These are phyloP conservation scores for Pseudisothecium myosuroides DNA, from an alignment of 225 moss, liverwort and hornwort species.

Conservation along the genomic window DNA sequence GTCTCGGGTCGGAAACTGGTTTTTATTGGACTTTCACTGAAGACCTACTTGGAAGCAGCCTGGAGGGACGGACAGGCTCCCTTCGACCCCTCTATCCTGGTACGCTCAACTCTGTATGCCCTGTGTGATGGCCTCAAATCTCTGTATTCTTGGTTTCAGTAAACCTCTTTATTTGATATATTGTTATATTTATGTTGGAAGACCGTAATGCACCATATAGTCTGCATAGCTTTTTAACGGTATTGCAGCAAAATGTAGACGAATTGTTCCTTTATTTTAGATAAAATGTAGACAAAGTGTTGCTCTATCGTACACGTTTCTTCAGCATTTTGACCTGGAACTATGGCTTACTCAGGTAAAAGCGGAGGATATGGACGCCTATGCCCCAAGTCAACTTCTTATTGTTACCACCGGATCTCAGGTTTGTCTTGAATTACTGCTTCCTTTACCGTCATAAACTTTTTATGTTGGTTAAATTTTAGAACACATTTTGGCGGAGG, in stretches of 20 bases:
- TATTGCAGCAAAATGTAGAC: background rate
- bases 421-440: constrained; percentile 24
- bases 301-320: background rate
- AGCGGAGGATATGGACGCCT: constrained; percentile 93
- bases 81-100: constrained; percentile 89
- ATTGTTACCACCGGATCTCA: constrained; percentile 99
- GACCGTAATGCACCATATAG: background rate
- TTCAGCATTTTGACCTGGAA: background rate
- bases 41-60: constrained; percentile 92
- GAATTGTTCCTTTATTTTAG: background rate
- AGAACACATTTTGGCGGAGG: background rate
- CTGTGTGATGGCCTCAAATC: background rate
- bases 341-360: constrained; percentile 49
- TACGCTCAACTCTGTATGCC: constrained; percentile 6
- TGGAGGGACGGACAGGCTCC: constrained; percentile 98
- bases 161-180: background rate
- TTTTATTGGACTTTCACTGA: constrained; percentile 87
- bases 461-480: background rate
- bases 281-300: background rate
- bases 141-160: background rate
- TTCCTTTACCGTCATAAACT: background rate
- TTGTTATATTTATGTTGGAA: background rate
- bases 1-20: constrained; percentile 89
- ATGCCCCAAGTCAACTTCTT: constrained; percentile 74
- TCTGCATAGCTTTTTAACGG: background rate